Conservation (phyloP, 306 rosid genomes). For the Dryas octopetala region DNA sequence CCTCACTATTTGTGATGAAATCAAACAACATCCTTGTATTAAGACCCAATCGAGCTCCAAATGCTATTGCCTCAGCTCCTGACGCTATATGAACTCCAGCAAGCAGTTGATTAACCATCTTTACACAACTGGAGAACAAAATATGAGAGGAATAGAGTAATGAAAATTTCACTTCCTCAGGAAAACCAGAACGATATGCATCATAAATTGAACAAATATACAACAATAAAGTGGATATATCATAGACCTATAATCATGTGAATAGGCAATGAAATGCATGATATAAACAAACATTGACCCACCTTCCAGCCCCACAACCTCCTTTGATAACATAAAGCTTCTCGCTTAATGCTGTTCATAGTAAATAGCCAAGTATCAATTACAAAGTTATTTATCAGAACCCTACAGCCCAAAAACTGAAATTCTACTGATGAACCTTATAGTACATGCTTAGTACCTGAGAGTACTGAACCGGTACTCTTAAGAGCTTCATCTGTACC, state of each 20-base stretch:
- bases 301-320: conserved; percentile 95
- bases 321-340: conserved; percentile 89
- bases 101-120: conserved; percentile 97
- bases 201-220: not conserved
- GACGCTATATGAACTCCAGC: conserved; percentile 99
- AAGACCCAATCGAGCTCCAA: conserved; percentile 88
- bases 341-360: conserved; percentile 81
- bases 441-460: conserved; percentile 52
- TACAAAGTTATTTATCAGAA: conserved; percentile 29
- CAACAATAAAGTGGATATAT: not conserved
- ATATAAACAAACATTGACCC: conserved; percentile 20
- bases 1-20: conserved; percentile 64
- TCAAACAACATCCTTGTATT: conserved; percentile 74
- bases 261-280: not conserved
- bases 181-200: conserved; percentile 11
- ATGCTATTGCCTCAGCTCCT: conserved; percentile 94
- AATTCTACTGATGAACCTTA: conserved; percentile 21
- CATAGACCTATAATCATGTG: conserved; percentile 7
- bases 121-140: conserved; percentile 65
- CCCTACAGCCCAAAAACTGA: not conserved
- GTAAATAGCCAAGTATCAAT: conserved; percentile 28
- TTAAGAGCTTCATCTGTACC: conserved; percentile 81
- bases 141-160: conserved; percentile 19
- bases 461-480: conserved; percentile 74
- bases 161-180: conserved; percentile 8